Evolutionary conservation across 805 yeast genomes (phyloP).

Genomic region (Wickerhamiella qilinensis): DNA sequence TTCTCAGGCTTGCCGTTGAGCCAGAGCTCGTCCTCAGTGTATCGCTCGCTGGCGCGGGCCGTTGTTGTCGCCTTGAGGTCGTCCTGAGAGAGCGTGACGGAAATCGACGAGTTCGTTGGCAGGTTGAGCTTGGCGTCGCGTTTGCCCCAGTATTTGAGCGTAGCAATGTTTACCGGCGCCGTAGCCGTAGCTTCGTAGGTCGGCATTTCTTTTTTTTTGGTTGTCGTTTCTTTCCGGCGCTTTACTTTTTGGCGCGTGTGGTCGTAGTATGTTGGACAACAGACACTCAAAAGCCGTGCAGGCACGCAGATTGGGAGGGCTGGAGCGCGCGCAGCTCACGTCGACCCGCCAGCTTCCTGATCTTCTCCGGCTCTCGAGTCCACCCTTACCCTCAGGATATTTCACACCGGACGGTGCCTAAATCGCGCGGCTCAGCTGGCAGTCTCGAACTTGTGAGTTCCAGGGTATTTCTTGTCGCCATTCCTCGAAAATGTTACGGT

Average conservation of each 20-base stretch:
- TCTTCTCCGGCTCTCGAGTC: no score
- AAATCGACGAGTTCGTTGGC: constrained; percentile 92
- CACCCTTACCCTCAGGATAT: no score
- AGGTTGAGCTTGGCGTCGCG: constrained; percentile 75
- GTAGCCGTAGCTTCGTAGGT: constrained; percentile 50
- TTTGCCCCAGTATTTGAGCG: constrained; percentile 97
- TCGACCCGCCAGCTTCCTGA: no score
- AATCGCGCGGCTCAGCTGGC: no score
- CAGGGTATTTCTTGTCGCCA: no score
- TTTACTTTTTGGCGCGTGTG: no score
- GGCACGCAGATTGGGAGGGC: no score
- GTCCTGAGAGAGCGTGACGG: constrained; percentile 82
- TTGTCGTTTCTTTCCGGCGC: neutral
- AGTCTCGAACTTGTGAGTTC: no score
- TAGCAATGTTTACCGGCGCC: constrained; percentile 98
- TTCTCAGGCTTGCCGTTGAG: constrained; percentile 75
- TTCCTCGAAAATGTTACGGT: neutral
- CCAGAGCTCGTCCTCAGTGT: constrained; percentile 54
- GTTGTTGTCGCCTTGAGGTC: constrained; percentile 88
- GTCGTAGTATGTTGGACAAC: no score
- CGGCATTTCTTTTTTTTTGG: neutral
- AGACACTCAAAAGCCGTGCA: no score
- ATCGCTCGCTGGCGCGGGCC: constrained; percentile 49
- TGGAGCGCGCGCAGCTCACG: no score
- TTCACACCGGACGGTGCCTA: no score